Percentiles rank a stretch among this genome's conserved stretches.
These are phyloP conservation scores for Prunus armeniaca DNA, from an alignment of 306 rosid species.

Conservation along the genomic window DNA sequence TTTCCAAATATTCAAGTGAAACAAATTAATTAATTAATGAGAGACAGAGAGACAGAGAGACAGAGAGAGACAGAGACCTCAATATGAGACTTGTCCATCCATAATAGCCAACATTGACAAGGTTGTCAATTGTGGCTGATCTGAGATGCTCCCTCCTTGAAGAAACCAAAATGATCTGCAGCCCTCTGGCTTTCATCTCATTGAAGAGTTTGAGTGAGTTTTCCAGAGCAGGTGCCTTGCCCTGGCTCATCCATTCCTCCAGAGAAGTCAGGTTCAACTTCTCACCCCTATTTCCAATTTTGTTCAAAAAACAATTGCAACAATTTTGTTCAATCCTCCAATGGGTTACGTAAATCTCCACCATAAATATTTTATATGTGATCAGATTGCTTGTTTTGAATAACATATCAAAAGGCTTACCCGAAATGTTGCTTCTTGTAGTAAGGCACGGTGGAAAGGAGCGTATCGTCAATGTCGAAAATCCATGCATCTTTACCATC, in stretches of 20 bases:
- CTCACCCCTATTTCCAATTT: conserved; percentile 39
- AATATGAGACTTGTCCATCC: conserved; percentile 58
- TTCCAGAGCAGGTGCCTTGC: conserved; percentile 59
- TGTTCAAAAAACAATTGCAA: neutral
- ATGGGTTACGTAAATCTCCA: too few relatives aligned
- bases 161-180: conserved; percentile 59
- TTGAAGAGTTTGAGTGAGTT: conserved; percentile 53
- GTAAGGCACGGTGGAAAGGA: conserved; percentile 55
- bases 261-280: conserved; percentile 46
- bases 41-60: neutral
- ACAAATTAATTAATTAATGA: too few relatives aligned
- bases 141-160: conserved; percentile 61
- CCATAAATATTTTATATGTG: neutral
- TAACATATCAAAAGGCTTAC: conserved; percentile 22
- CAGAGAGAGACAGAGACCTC: conserved; percentile 32
- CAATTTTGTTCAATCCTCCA: too few relatives aligned
- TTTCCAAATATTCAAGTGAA: too few relatives aligned
- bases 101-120: conserved; percentile 53
- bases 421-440: conserved; percentile 45
- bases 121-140: conserved; percentile 62
- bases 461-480: conserved; percentile 69
- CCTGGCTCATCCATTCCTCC: conserved; percentile 55
- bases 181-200: conserved; percentile 48
- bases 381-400: neutral
- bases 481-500: conserved; percentile 69